Evolutionary conservation across 306 rosid species (phyloP), one percentile per base, ranked within the genome.

Genomic region (Phaseolus lunatus): DNA sequence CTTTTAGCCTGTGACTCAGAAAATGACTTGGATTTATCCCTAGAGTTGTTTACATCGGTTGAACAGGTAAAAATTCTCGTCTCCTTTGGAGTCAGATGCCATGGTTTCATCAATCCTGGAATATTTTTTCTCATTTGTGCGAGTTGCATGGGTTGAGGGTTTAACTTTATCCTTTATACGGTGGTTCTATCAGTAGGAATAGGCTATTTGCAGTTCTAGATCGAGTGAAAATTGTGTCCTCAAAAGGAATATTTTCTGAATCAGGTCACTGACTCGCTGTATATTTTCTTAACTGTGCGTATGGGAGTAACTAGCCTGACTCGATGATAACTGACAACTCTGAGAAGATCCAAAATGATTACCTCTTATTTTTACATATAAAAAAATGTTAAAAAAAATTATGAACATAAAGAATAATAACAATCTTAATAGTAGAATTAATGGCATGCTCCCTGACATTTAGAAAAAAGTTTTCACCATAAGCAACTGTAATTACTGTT

Each of bases 281-380:
- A 88, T 74, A 88, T 73, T 84, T 91, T 96, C 89, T 92, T 98
- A 72, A 96, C 90, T 22, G 99, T 96, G 86, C 99, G 97, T 78
- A 96, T 90, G 63, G 98, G 97, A 43, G 99, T 96, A 67, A 98
- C 99, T 23, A 96, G 89, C 78, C 98, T 89, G 52, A 93, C 99
- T 74, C 85, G 90, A 72, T 96, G 99, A 84, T 96, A 93, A 82
- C 98, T 89, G 70, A 96, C 85, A 56, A 96, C 99, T 88, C 93
- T 87, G 72, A 96, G 94, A 82, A 96, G 98, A 88, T 96, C 99
- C 90, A 89, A 70, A 81, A 95, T 89, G 70, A 91, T 87, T 43
- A 94, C 97, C 86, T 96, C 99, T 98, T 96, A 89, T 89, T 80
- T 73, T 81, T 77, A 49, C 81, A 82, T 33, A 22, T 59, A 75